These are phyloP conservation scores for Syzygium malaccense DNA, from an alignment of 441 rosid genomes.

Conservation along the genomic window DNA sequence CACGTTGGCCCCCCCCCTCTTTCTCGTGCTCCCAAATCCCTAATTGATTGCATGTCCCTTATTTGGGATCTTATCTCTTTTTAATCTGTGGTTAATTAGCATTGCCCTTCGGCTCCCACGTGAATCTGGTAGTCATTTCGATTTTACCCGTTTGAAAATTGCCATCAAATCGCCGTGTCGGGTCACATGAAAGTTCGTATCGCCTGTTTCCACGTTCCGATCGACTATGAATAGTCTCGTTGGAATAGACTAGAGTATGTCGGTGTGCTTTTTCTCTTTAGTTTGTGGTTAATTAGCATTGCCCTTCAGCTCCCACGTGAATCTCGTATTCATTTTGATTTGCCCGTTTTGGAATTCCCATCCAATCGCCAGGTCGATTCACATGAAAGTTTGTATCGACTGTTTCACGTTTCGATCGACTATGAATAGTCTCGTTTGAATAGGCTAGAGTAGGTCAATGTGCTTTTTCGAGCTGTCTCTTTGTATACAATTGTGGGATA, in stretches of 20 bases:
- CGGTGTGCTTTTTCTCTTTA: not conserved
- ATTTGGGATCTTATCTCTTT: not conserved
- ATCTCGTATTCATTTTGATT: not conserved
- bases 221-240: not conserved
- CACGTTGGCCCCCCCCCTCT: not conserved
- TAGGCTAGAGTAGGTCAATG: not conserved
- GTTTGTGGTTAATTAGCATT: not conserved
- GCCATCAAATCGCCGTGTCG: not conserved
- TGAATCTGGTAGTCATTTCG: not conserved
- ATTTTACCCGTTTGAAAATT: not conserved
- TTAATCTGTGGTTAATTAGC: not conserved
- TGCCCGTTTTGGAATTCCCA: not conserved
- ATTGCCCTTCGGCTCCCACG: not conserved
- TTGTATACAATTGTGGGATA: not conserved
- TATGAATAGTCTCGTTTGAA: not conserved
- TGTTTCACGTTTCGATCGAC: not conserved
- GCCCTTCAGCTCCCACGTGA: not conserved
- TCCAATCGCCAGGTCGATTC: not conserved
- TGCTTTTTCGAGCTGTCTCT: not conserved
- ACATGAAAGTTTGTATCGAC: not conserved
- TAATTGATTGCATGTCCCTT: slow-evolving; percentile 30
- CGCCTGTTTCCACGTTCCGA: not conserved
- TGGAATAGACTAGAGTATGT: not conserved
- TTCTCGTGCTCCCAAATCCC: slow-evolving; percentile 29
- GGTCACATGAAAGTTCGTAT: not conserved